phyloP scores from a whole-genome alignment of 306 rosid genomes.

The Castanea mollissima region DNA sequence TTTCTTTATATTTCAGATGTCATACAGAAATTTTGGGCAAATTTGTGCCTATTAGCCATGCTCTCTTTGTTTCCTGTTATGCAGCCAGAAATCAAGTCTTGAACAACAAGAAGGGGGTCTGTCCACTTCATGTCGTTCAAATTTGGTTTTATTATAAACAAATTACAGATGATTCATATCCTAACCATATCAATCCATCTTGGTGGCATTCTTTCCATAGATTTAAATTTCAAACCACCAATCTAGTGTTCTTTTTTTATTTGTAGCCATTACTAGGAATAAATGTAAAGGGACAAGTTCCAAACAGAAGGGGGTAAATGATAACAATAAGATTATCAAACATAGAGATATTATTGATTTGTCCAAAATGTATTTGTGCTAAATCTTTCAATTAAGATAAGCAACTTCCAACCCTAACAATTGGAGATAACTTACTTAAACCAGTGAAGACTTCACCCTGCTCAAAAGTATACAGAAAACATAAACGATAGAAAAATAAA shows the following conservation, averaged over 20 bases:
- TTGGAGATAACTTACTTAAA: neutral
- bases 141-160: neutral
- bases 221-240: neutral
- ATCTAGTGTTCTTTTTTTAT: neutral
- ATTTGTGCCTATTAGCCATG: neutral
- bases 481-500: neutral
- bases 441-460: neutral
- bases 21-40: neutral
- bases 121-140: neutral
- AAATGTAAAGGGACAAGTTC: neutral
- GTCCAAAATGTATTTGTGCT: neutral
- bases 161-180: neutral
- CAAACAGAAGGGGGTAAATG: neutral
- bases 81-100: neutral
- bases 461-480: neutral
- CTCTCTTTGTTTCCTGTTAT: neutral
- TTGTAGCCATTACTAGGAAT: too few species aligned
- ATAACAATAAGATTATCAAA: neutral
- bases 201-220: neutral
- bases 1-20: neutral
- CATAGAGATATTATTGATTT: conserved; percentile 1
- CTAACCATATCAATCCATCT: neutral
- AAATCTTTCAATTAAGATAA: neutral
- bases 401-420: neutral
- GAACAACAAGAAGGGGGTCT: neutral